Base-by-base conservation (phyloP, 2,329 filamentous ascomycete genomes). In the Diplodia scrobiculata region DNA sequence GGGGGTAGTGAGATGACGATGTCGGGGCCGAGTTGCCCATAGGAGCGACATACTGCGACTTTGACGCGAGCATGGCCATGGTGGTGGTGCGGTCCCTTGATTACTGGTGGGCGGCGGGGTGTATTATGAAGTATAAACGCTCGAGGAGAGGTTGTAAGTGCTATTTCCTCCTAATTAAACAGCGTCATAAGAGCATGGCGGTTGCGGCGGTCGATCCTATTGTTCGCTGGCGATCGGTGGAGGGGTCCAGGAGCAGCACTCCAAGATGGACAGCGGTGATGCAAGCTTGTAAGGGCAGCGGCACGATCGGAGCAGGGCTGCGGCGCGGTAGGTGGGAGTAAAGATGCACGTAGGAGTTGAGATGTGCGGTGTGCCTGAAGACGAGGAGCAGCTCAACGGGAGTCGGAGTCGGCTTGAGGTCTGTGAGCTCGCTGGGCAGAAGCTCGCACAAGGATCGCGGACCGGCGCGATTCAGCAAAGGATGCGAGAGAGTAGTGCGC, bases 11-110 rank as follows among this genome's bases (percentile, higher is more conserved):
- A 50, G 72, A 67, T 4, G 73, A 69, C 66, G 76, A 69, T 66
- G 76, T 73, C 27, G 74, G 72, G 45, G 71, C 70, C 13, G 67
- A 66, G 47, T 69, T 71, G 63, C 71, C 73, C 65, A 84, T 81
- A 50, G 76, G 74, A 63, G 86, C 80, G 70, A 88, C 83, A 74
- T 89, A 91, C 51, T 89, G 84, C 72, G 89, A 82, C 77, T 92
- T 92, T 68, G 90, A 87, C 70, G 90, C 90, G 73, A 93, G 81
- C 87, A 92, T 91, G 73, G 90, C 88, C 90, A 92, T 91, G 68
- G 59, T 63, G 21, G 63, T 54, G 51, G 17, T 65, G 63, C 50
- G 58, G 32, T 55, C 47, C 38, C n/a, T 47, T 50, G 63, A 51
- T 38, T 17, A 41, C 60, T 34, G 60, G 34, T 53, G 32, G 32